Percentiles rank a stretch among this genome's conserved stretches.
Evolutionary conservation across 2,329 filamentous ascomycete species (phyloP).

Genomic region (Coleophoma cylindrospora): DNA sequence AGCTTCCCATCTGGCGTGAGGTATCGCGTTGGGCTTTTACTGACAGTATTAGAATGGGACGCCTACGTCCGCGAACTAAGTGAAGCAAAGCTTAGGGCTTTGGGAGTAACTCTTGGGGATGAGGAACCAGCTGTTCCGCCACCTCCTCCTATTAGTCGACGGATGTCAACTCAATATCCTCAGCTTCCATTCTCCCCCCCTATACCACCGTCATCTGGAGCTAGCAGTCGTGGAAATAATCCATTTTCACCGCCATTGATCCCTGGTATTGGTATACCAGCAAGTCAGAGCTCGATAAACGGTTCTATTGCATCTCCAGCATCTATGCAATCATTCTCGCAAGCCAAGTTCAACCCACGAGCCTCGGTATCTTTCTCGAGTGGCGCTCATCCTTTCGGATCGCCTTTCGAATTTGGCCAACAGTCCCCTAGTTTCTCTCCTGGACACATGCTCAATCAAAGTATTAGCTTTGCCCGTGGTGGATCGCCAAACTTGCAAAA

Average conservation of each 20-base stretch:
- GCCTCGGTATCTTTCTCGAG: slow-evolving; percentile 67
- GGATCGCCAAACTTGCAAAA: slow-evolving; percentile 61
- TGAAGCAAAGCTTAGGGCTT: slow-evolving; percentile 86
- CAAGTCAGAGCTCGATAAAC: slow-evolving; percentile 57
- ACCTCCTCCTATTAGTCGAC: slow-evolving; percentile 55
- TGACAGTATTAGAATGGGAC: slow-evolving; percentile 50
- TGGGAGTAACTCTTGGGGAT: slow-evolving; percentile 78
- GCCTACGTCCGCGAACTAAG: slow-evolving; percentile 76
- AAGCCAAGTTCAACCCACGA: slow-evolving; percentile 60
- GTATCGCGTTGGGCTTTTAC: neutral
- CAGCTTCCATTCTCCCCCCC: slow-evolving; percentile 79
- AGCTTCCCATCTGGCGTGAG: neutral
- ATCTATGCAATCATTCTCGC: slow-evolving; percentile 54
- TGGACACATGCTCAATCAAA: slow-evolving; percentile 50
- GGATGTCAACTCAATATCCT: slow-evolving; percentile 70
- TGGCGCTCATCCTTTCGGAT: slow-evolving; percentile 50
- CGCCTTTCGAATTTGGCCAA: slow-evolving; percentile 62
- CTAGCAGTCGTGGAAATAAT: slow-evolving; percentile 60
- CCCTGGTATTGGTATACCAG: slow-evolving; percentile 52
- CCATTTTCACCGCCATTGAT: slow-evolving; percentile 51
- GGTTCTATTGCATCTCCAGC: slow-evolving; percentile 67
- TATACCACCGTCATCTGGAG: slow-evolving; percentile 71
- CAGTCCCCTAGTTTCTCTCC: slow-evolving; percentile 50
- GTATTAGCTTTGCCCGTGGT: slow-evolving; percentile 42
- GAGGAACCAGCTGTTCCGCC: slow-evolving; percentile 70